Percentiles rank a stretch among this genome's conserved stretches.
Conservation (phyloP, 305 asterid species). For the Rubia peregrina region DNA sequence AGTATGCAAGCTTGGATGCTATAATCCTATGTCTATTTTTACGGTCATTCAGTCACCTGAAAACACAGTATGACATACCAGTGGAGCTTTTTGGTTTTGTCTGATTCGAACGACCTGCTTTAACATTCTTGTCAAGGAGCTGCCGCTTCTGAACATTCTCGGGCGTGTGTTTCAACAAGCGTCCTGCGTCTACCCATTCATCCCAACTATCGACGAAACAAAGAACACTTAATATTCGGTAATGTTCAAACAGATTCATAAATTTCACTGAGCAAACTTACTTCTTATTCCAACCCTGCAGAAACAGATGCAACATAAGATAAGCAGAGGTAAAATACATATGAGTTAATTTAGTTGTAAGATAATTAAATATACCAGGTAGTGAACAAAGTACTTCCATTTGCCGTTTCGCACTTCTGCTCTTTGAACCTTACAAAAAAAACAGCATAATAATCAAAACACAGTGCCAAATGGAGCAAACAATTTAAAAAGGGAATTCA, state of each 20-base stretch:
- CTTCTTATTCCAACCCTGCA: conserved; percentile 99
- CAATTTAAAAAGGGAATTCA: not conserved
- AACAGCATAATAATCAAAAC: not conserved
- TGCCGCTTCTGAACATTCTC: conserved; percentile 75
- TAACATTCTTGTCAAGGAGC: conserved; percentile 61
- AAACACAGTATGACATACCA: conserved; percentile 33
- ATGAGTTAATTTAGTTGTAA: not conserved
- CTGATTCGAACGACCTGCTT: conserved; percentile 74
- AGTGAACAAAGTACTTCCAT: conserved; percentile 90
- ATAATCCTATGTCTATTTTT: not conserved
- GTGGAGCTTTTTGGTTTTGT: conserved; percentile 66
- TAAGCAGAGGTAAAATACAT: not conserved
- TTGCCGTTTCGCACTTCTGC: conserved; percentile 77
- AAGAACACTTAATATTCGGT: conserved; percentile 22
- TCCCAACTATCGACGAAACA: conserved; percentile 74
- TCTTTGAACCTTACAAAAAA: conserved; percentile 96
- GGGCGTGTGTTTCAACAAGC: conserved; percentile 74
- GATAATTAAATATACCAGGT: conserved; percentile 47
- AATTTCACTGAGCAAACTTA: conserved; percentile 34
- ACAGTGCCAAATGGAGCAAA: not conserved
- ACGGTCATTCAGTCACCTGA: not conserved
- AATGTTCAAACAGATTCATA: not conserved
- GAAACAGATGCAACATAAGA: conserved; percentile 15
- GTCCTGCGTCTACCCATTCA: conserved; percentile 90
- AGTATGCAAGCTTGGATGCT: not conserved